Evolutionary conservation across 106 monocot genomes (phyloP), one percentile per base, ranked within the genome.

Genomic region (Apostasia shenzhenica): DNA sequence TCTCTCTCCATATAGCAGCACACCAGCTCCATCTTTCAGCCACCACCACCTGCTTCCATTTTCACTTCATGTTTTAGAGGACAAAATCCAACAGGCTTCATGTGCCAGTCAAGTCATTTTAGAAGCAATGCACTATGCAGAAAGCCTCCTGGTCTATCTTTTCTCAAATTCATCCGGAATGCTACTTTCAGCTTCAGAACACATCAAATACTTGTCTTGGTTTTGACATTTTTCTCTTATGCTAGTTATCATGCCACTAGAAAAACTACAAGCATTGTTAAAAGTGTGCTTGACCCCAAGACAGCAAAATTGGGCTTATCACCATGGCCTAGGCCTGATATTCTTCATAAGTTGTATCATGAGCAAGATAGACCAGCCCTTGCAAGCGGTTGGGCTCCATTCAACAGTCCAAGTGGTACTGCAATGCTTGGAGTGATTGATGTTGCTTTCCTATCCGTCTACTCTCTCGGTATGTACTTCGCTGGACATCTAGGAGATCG

Each of bases 201-300:
- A 43, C 68, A 81, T 74, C 86, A 86, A 55, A 81, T 76, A 8
- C 61, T 76, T 38, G 91, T 84, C 3, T 58, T 91, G 45, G 38
- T 87, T 57, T 68, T 91, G 14, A 91, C 91, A 9, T 91, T 91
- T 48, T 70, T 91, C 42, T 67, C 91, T 6, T 91, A 91, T 67
- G 81, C 86, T 2, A 70, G 82, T 71, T 91, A 79, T 68, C 91
- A 91, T 61, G 82, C 86, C n/a, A 80, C 91, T 1, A 76, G 91
- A 50, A 91, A 91, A 39, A 86, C 86, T 49, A 87, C 91, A 13
- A 91, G 91, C 77, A 87, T 91, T 48, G 87, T 87, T 8, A 91
- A 91, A 55, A 84, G 81, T 13, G 84, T 76, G 2, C 81, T 91
- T 44, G 87, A 91, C 43, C 91, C 91, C 9, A 49, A 84, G 53